Base-by-base conservation (phyloP, 805 yeast genomes). In the Yarrowia sp. region DNA sequence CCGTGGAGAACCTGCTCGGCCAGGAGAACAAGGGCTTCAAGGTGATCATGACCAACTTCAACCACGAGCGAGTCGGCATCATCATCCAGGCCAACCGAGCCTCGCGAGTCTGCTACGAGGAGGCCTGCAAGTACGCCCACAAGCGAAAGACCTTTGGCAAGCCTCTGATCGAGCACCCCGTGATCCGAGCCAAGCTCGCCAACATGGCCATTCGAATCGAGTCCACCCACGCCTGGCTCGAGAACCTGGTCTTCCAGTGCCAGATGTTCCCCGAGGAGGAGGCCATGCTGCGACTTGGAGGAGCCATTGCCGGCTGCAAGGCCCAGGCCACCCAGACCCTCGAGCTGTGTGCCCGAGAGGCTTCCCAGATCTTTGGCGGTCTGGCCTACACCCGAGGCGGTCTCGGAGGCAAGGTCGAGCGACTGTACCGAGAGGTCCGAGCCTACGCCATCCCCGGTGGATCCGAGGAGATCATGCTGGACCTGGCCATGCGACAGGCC, bases 371-470 rank as follows among this genome's bases (percentile, higher is more conserved):
- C 69, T 80, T 80, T 70, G 83, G 83, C 35, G 83, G 83, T 43
- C 74, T 81, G 22, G 61, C 81, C 15, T 80, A 80, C 73, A 80
- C 81, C 53, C 77, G 79, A 10, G 83, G 83, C 15, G 83, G 83
- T 26, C 79, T 77, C 70, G 83, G 80, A 63, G 82, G 79, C 19
- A 78, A 77, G 67, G 81, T 80, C 48, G 83, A 80, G 74, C 77
- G 83, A 35, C 72, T 81, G 58, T 81, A 80, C 76, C 75, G 83
- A 40, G 83, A 80, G 68, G 82, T 79, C n/a, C 75, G 82, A 9
- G 83, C 82, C 11, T 81, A 74, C 71, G 80, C 83, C 19, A 81
- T 80, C 50, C 83, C 83, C 16, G 83, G 83, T 43, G 83, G 83
- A 9, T 79, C 82, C 35, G 83, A 80, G 70, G 83, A 80, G 71